Conservation (phyloP, 768 basidiomycete species). For the Suillus discolor region DNA sequence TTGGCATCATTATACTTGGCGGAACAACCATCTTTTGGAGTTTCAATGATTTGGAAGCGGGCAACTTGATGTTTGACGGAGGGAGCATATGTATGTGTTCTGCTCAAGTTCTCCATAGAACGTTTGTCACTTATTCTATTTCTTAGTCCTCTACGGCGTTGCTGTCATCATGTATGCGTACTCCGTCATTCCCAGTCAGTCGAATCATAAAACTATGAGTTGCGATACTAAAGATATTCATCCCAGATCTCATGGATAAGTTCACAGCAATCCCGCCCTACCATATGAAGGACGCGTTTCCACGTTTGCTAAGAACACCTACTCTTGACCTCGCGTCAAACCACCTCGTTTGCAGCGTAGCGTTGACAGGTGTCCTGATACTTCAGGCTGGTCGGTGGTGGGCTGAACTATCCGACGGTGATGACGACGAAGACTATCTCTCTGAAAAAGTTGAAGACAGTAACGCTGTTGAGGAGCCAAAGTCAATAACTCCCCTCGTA, state of each 20-base stretch:
- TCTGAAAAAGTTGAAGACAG: constrained; percentile 32
- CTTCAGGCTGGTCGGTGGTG: constrained; percentile 85
- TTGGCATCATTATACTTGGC: constrained; percentile 58
- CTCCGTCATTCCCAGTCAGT: constrained; percentile 80
- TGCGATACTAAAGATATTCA: constrained; percentile 14
- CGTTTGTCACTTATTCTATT: constrained; percentile 11
- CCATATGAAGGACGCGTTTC: constrained; percentile 58
- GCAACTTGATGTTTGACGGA: constrained; percentile 90
- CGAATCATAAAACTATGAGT: constrained; percentile 1
- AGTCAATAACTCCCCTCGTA: constrained; percentile 9
- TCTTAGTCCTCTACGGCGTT: constrained; percentile 71
- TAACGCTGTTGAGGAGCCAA: constrained; percentile 11
- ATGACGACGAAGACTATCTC: constrained; percentile 44
- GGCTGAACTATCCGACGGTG: constrained; percentile 74
- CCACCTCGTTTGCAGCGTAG: constrained; percentile 85
- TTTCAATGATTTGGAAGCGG: constrained; percentile 73
- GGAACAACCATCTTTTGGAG: constrained; percentile 76
- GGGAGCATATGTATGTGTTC: constrained; percentile 78
- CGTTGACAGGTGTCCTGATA: constrained; percentile 82
- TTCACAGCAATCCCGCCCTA: constrained; percentile 62
- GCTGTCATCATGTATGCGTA: constrained; percentile 73
- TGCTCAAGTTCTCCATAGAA: not conserved
- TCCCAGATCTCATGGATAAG: constrained; percentile 55
- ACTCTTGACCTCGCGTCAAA: constrained; percentile 82
- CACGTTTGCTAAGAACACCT: constrained; percentile 57